Evolutionary conservation across 768 basidiomycete species (phyloP).

Genomic region (Tricholoma furcatifolium): DNA sequence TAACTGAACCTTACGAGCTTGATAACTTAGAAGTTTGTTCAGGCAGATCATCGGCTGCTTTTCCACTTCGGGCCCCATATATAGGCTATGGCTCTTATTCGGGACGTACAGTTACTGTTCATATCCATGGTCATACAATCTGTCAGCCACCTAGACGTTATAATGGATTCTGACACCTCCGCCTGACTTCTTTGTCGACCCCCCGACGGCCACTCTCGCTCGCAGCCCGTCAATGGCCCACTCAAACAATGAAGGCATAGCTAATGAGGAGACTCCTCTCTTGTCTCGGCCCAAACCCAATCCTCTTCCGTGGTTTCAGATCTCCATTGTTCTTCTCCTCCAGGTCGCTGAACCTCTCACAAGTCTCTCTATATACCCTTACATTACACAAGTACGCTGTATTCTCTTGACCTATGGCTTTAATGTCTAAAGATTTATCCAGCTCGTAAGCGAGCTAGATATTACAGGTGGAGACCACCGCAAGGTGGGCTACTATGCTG

Average conservation of each 20-base stretch:
- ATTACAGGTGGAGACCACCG: conserved; percentile 60
- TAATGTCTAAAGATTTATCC: not conserved
- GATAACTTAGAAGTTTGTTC: too few relatives aligned
- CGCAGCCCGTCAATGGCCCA: too few relatives aligned
- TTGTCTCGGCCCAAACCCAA: conserved; percentile 28
- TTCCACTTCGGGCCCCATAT: too few relatives aligned
- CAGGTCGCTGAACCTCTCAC: conserved; percentile 56
- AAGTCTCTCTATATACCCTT: conserved; percentile 55
- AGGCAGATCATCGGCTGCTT: too few relatives aligned
- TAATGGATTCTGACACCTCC: too few relatives aligned
- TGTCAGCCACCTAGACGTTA: too few relatives aligned
- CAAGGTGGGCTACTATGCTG: conserved; percentile 67
- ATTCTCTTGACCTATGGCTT: not conserved
- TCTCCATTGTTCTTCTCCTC: conserved; percentile 46
- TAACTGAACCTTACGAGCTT: too few relatives aligned
- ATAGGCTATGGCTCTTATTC: too few relatives aligned
- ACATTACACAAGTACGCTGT: conserved; percentile 51
- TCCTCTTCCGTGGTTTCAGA: conserved; percentile 51
- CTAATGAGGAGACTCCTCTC: conserved; percentile 37
- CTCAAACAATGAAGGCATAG: conserved; percentile 1
- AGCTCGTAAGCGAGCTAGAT: conserved; percentile 63
- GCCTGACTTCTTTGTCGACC: too few relatives aligned
- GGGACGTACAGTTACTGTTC: too few relatives aligned
- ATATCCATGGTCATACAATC: too few relatives aligned
- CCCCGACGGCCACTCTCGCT: too few relatives aligned